Conservation (phyloP, 352 stramenopile species). For the Pythium vanterpoolii region DNA sequence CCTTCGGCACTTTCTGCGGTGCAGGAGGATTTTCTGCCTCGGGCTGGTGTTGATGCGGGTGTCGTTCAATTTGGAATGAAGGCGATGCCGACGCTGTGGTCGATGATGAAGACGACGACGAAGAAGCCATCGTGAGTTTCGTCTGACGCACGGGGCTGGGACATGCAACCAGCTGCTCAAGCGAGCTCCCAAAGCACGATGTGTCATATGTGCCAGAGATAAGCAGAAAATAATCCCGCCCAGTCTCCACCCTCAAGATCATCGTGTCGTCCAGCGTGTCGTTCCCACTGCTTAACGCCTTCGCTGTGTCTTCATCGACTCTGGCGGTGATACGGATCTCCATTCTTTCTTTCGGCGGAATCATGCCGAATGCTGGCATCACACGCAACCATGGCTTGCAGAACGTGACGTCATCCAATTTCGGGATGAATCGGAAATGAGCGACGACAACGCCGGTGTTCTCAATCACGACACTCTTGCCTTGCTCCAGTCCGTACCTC, state of each 20-base stretch:
- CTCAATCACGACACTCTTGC: conserved; percentile 60
- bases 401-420: conserved; percentile 80
- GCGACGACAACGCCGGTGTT: conserved; percentile 94
- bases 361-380: conserved; percentile 85
- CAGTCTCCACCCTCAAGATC: conserved; percentile 96
- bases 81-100: neutral
- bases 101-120: conserved; percentile 1
- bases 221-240: conserved; percentile 94
- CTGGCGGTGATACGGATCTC: conserved; percentile 91
- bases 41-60: conserved; percentile 36
- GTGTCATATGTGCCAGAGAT: conserved; percentile 91
- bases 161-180: conserved; percentile 93
- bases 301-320: conserved; percentile 88
- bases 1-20: conserved; percentile 91
- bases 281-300: conserved; percentile 84
- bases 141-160: conserved; percentile 81
- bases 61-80: conserved; percentile 21
- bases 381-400: conserved; percentile 94
- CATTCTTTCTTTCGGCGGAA: conserved; percentile 71
- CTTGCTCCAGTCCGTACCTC: conserved; percentile 63
- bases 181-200: conserved; percentile 94
- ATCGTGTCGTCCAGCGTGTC: conserved; percentile 96
- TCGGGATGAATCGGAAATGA: conserved; percentile 93
- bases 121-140: conserved; percentile 21
- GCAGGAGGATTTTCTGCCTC: conserved; percentile 24